Evolutionary conservation across 1,139 yeast species (phyloP).

Genomic region (Nematodospora anomalae): DNA sequence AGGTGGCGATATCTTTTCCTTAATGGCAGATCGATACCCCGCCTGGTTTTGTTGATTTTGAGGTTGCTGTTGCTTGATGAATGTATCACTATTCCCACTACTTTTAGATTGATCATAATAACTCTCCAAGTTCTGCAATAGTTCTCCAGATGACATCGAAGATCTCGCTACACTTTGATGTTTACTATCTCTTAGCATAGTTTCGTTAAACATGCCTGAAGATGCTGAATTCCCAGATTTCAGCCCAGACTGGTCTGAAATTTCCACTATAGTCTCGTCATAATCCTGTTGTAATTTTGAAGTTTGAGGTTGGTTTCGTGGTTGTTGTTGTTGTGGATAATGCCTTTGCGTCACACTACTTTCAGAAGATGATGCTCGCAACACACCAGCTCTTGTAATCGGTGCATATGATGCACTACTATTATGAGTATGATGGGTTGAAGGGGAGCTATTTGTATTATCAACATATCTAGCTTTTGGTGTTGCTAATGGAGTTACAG

Average conservation of each 20-base stretch:
- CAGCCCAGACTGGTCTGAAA: no score
- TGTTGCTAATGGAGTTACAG: constrained; percentile 13
- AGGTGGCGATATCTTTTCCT: constrained; percentile 5
- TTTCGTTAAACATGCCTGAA: constrained; percentile 11
- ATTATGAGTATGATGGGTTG: constrained; percentile 3
- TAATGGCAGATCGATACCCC: background rate
- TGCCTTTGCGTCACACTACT: background rate
- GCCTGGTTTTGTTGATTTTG: background rate
- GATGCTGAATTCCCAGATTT: constrained; percentile 1
- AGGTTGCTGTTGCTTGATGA: constrained; percentile 2
- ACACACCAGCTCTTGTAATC: constrained; percentile 13
- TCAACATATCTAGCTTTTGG: constrained; percentile 6
- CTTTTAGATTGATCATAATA: constrained; percentile 13
- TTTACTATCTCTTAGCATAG: constrained; percentile 15
- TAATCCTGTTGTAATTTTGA: constrained; percentile 4
- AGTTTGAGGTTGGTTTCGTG: no score
- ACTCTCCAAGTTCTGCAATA: constrained; percentile 30
- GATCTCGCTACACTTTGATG: constrained; percentile 18
- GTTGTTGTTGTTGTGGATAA: constrained; percentile 3
- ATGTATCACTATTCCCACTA: constrained; percentile 6
- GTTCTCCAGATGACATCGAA: constrained; percentile 40
- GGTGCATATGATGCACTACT: constrained; percentile 5
- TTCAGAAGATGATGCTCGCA: constrained; percentile 7
- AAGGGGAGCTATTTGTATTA: constrained; percentile 4
- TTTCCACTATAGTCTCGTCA: constrained; percentile 5